Conservation (phyloP, 805 yeast genomes). For the Priceomyces haplophilus region DNA sequence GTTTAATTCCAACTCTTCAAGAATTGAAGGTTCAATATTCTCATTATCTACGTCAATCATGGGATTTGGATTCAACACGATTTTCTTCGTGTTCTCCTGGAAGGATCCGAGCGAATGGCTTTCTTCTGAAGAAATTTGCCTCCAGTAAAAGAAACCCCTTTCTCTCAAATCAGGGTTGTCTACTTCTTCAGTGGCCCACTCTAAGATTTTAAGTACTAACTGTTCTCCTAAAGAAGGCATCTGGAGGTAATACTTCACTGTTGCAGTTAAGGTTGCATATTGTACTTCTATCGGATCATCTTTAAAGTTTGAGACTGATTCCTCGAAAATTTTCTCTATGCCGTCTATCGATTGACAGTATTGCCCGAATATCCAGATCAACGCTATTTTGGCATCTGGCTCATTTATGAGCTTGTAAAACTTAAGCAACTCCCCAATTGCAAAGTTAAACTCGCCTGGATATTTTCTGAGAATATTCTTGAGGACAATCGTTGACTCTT, state of each 20-base stretch:
- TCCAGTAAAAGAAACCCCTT: conserved; percentile 83
- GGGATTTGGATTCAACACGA: conserved; percentile 64
- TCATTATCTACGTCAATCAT: conserved; percentile 64
- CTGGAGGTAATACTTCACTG: conserved; percentile 63
- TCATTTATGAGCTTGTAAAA: conserved; percentile 55
- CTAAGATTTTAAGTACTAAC: conserved; percentile 56
- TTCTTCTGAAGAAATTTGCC: conserved; percentile 52
- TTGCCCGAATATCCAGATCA: conserved; percentile 84
- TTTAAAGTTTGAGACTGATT: conserved; percentile 44
- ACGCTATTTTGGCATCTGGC: conserved; percentile 72
- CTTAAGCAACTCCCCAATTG: conserved; percentile 25
- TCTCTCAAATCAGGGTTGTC: conserved; percentile 86
- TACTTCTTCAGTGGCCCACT: conserved; percentile 67
- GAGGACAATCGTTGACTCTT: conserved; percentile 74
- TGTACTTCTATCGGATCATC: conserved; percentile 77
- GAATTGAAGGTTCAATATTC: conserved; percentile 59
- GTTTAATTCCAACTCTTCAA: conserved; percentile 79
- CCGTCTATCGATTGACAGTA: conserved; percentile 50
- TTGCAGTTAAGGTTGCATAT: conserved; percentile 67
- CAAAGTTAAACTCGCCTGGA: conserved; percentile 50
- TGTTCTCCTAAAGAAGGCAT: conserved; percentile 53
- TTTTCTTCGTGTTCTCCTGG: conserved; percentile 35
- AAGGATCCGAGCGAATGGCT: conserved; percentile 41
- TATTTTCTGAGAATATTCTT: conserved; percentile 76
- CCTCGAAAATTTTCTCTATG: conserved; percentile 35